Base-by-base conservation (phyloP, 768 basidiomycete species). In the Psilocybe cubensis region DNA sequence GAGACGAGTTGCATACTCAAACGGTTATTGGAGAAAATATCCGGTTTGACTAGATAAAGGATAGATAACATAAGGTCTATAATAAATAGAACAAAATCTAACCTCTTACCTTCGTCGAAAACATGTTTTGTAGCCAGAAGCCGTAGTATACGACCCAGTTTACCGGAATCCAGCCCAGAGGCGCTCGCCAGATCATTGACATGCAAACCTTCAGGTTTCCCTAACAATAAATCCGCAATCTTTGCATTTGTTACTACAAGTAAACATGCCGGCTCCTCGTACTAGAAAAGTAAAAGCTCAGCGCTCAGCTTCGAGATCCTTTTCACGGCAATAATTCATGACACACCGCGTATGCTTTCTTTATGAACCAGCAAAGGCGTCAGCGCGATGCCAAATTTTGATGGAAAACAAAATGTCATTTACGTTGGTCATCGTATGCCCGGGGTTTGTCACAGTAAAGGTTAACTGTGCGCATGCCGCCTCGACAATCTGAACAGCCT, bases 1-100 rank as follows among this genome's bases (percentile, higher is more conserved):
- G 75, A 74, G 1, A 72, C 48, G 1, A 78, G 65, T 28, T 68
- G 63, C 33, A 74, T 58, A 52, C 74, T 76, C 1, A 81, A 65
- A 0, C 77, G 70, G 59, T 77, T 80, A 53, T 80, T 79, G 2
- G 74, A 72, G 51, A 76, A 79, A 0, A 76, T 72, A 45, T 77
- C 69, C 11, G 62, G 62, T 23, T 63, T 61, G 2, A 78, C 77
- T 78, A 45, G 14, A 8, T 8, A 18, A 33, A 24, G 12, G 18
- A 27, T 7, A 40, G 35, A 18, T 18, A n/a, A n/a, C 4, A 21
- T 23, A 6, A 21, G 45, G 7, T 14, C 6, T 24, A 6, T 46
- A 8, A 4, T 17, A 24, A 21, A n/a, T 20, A 7, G n/a, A 10
- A 23, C 21, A 6, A 21, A 6, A 2, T 14, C 1, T 4, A 20